Conservation (phyloP, 1,139 yeast genomes). For the Zygoascus sp. region DNA sequence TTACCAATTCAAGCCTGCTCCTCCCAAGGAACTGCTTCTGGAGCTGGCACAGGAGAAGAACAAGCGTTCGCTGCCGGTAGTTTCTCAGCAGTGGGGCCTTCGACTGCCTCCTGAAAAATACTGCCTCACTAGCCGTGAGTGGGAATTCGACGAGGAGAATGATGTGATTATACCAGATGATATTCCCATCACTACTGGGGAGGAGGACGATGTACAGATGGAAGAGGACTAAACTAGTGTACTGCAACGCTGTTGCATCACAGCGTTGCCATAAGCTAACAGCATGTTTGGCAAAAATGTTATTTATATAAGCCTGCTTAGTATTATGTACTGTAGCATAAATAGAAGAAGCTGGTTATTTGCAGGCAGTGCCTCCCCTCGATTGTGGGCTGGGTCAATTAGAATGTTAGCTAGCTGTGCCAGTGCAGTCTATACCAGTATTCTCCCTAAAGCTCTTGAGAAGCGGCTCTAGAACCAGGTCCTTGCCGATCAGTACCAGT, state of each 20-base stretch:
- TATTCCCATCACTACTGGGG: constrained; percentile 15
- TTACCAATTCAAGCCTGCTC: constrained; percentile 93
- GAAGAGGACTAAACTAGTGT: constrained; percentile 1
- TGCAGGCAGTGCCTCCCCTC: too few relatives aligned
- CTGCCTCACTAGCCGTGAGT: constrained; percentile 80
- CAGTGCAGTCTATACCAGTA: constrained; percentile 1
- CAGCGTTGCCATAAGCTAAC: too few relatives aligned
- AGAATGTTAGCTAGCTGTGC: not conserved
- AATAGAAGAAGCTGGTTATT: too few relatives aligned
- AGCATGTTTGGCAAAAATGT: too few relatives aligned
- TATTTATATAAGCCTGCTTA: too few relatives aligned
- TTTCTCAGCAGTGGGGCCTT: constrained; percentile 87
- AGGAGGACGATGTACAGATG: constrained; percentile 14
- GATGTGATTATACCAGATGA: constrained; percentile 33
- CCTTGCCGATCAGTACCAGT: constrained; percentile 81
- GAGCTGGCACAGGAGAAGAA: constrained; percentile 92
- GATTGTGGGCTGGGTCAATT: too few relatives aligned
- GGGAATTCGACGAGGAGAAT: constrained; percentile 52
- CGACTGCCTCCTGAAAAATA: constrained; percentile 97
- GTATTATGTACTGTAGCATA: too few relatives aligned
- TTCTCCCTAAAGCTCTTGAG: constrained; percentile 9
- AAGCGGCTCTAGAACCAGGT: constrained; percentile 31
- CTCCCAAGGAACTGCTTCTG: constrained; percentile 84
- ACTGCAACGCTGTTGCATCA: too few relatives aligned
- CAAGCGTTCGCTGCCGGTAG: constrained; percentile 84